Evolutionary conservation across 1,284 basidiomycete species (phyloP), one percentile per base, ranked within the genome.

Genomic region (Mycosarcoma mackinlayi): DNA sequence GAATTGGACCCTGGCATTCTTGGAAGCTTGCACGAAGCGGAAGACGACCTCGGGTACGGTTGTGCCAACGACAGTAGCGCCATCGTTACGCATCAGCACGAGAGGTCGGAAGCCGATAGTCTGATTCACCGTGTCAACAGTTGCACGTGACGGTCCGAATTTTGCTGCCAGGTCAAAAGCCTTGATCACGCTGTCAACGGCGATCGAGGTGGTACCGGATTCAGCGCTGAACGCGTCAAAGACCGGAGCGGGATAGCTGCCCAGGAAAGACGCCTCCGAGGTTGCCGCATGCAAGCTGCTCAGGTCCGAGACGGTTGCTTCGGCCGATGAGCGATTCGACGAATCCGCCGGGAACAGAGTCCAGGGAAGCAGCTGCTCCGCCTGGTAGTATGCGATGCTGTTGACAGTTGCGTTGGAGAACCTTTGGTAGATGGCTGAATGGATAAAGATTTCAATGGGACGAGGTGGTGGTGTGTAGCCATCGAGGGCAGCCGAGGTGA

Each of bases 51-150:
- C 68, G 28, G 59, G 58, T 0, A 71, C 62, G 1, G 49, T 58
- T 7, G 50, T 51, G 23, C 62, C 68, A 2, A 57, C 62, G 1
- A 66, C 55, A 1, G 63, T 65, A 4, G 59, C 68, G 13, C 68
- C 68, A 21, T 71, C 62, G 51, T 71, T 61, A 34, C 63, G 62
- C 68, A 71, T 66, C 18, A 71, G 55, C 38, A 71, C 68, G 8
- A 71, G 50, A 1, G 68, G 68, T n/a, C 67, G 42, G 45, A 64
- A 70, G 3, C 67, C 61, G 16, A 48, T 44, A 2, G 45, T 56
- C 25, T 60, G 31, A 27, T 56, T 59, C 19, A 69, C 37, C 0
- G 55, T 53, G 4, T 46, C 24, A 6, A 49, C 42, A 1, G 49
- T 4, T 8, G 66, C 49, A 13, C 27, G 39, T 0, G 34, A 18